Evolutionary conservation across 169 alveolate species (phyloP).

Genomic region (Plasmodium inui): DNA sequence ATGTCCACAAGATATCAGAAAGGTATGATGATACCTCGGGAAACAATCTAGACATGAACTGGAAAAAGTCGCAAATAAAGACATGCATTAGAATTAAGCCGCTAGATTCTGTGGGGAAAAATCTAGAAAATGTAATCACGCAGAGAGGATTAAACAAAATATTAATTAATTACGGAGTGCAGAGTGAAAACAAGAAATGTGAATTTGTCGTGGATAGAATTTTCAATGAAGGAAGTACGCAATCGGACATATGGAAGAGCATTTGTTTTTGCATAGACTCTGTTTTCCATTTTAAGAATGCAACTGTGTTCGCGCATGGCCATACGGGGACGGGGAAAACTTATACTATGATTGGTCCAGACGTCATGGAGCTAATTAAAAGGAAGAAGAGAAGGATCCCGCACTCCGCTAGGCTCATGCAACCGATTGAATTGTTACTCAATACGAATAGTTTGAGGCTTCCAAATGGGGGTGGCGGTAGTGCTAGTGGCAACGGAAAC

Average conservation of each 20-base stretch:
- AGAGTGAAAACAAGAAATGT: constrained; percentile 30
- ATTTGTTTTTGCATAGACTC: constrained; percentile 78
- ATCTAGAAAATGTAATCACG: constrained; percentile 34
- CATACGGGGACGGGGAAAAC: constrained; percentile 88
- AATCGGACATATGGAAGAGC: constrained; percentile 79
- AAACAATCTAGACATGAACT: constrained; percentile 59
- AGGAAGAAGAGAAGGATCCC: constrained; percentile 35
- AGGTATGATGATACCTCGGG: constrained; percentile 8
- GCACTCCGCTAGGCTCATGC: neutral
- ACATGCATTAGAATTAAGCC: constrained; percentile 76
- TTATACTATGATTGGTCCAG: constrained; percentile 85
- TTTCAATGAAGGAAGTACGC: constrained; percentile 75
- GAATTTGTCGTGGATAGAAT: constrained; percentile 79
- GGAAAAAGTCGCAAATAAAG: constrained; percentile 73
- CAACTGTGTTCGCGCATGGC: constrained; percentile 84
- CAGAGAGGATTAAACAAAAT: constrained; percentile 44
- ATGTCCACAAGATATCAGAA: constrained; percentile 5
- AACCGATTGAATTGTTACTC: constrained; percentile 20
- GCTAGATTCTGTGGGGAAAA: constrained; percentile 27
- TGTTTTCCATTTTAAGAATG: constrained; percentile 77
- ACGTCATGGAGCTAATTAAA: constrained; percentile 76
- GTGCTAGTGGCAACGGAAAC: constrained; percentile 14
- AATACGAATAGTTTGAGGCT: constrained; percentile 52
- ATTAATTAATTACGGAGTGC: constrained; percentile 62
- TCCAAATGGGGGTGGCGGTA: constrained; percentile 38